Evolutionary conservation across 1,139 yeast species (phyloP).

Genomic region (Pichia sp.): DNA sequence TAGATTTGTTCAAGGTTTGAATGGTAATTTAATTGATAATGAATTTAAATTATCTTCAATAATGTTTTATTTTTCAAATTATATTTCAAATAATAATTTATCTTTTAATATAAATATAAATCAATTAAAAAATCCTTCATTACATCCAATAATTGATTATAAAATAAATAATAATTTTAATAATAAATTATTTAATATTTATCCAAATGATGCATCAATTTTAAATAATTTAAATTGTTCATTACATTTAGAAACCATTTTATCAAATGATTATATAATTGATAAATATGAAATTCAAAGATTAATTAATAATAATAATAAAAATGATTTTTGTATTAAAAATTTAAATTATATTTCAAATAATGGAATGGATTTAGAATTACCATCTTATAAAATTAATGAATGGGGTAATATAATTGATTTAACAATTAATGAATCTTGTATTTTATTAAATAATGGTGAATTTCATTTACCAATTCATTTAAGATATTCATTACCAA

Average conservation of each 20-base stretch:
- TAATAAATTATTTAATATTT: not conserved
- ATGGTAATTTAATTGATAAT: constrained; percentile 3
- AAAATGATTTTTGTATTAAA: constrained; percentile 1
- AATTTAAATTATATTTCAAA: constrained; percentile 11
- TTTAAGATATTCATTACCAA: constrained; percentile 26
- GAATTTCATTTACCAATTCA: constrained; percentile 27
- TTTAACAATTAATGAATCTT: constrained; percentile 17
- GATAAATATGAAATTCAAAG: constrained; percentile 24
- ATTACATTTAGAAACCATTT: constrained; percentile 19
- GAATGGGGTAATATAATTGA: constrained; percentile 22
- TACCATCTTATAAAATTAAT: constrained; percentile 24
- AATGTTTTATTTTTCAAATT: constrained; percentile 1
- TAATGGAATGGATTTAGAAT: constrained; percentile 25
- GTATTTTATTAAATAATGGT: constrained; percentile 7
- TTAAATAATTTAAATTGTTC: constrained; percentile 18
- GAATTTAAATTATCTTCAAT: not conserved
- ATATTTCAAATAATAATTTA: not conserved
- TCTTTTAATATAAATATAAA: not conserved
- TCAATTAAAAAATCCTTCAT: not conserved
- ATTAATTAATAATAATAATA: not conserved
- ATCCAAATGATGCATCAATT: constrained; percentile 16
- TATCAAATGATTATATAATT: constrained; percentile 22
- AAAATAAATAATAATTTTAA: not conserved
- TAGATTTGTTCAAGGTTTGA: constrained; percentile 22
- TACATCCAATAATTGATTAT: constrained; percentile 6